A percentile compares a stretch with the other conserved stretches of the same genome.
These are phyloP conservation scores for Eleusine indica DNA, from an alignment of 176 grass and related monocot species.

Conservation along the genomic window DNA sequence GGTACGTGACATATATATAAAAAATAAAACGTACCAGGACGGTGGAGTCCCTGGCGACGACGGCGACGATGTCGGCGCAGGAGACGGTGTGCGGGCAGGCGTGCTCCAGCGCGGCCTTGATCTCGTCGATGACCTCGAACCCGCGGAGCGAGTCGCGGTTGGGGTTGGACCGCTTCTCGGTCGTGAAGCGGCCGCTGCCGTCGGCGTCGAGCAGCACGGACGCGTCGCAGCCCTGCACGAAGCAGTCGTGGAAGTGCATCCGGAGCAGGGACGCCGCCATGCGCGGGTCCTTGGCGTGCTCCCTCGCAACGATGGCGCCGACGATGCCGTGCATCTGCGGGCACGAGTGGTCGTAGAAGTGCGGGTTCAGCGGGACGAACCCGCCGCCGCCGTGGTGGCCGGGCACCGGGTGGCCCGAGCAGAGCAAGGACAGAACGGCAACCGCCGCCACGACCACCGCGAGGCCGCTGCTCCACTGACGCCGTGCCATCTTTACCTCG, in stretches of 20 bases:
- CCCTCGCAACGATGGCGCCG: slow-evolving; percentile 59
- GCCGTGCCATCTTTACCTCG: slow-evolving; percentile 22
- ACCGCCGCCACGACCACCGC: slow-evolving; percentile 25
- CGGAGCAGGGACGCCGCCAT: slow-evolving; percentile 88
- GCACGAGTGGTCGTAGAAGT: slow-evolving; percentile 81
- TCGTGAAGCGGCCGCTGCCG: slow-evolving; percentile 59
- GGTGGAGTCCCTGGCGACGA: slow-evolving; percentile 74
- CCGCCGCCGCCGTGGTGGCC: slow-evolving; percentile 14
- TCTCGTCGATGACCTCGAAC: slow-evolving; percentile 88
- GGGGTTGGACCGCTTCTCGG: slow-evolving; percentile 81
- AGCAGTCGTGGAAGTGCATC: slow-evolving; percentile 97
- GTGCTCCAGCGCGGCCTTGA: slow-evolving; percentile 75
- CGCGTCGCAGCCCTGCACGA: slow-evolving; percentile 89
- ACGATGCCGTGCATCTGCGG: slow-evolving; percentile 68
- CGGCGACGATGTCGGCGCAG: slow-evolving; percentile 71
- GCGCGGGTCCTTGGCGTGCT: slow-evolving; percentile 72
- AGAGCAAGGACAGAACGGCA: slow-evolving; percentile 9
- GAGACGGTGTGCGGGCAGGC: slow-evolving; percentile 67
- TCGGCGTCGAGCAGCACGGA: slow-evolving; percentile 84
- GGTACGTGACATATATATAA: no score
- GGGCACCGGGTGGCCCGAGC: slow-evolving; percentile 23
- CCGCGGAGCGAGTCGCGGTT: slow-evolving; percentile 78
- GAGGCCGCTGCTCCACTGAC: slow-evolving; percentile 29
- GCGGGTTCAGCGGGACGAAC: slow-evolving; percentile 51
- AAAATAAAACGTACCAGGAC: slow-evolving; percentile 46